These are phyloP conservation scores for Nicotiana knightiana DNA, from an alignment of 257 asterid species.

Conservation along the genomic window DNA sequence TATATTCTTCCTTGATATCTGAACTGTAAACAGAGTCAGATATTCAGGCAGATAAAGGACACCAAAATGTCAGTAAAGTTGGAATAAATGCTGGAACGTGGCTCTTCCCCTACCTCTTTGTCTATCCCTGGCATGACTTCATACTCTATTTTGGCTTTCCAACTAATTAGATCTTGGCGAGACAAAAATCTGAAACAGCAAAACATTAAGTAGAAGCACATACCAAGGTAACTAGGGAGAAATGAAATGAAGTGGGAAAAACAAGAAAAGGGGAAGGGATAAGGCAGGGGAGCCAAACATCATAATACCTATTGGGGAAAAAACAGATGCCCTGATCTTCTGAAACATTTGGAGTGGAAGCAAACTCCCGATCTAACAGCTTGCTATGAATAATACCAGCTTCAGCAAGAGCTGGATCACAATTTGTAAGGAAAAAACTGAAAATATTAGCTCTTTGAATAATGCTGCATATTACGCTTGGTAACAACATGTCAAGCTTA, in stretches of 20 bases:
- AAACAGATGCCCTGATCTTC: conserved; percentile 32
- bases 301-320: conserved; percentile 66
- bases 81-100: background rate
- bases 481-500: conserved; percentile 28
- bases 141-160: conserved; percentile 89
- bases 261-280: background rate
- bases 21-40: conserved; percentile 84
- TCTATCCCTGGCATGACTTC: conserved; percentile 37
- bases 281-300: background rate
- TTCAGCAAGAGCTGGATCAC: conserved; percentile 70
- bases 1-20: conserved; percentile 78
- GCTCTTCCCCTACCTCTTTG: conserved; percentile 54
- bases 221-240: background rate
- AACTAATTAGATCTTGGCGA: conserved; percentile 75
- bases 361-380: conserved; percentile 30
- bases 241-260: background rate
- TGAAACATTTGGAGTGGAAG: conserved; percentile 20
- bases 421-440: conserved; percentile 11
- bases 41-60: conserved; percentile 34
- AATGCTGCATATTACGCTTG: background rate
- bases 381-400: conserved; percentile 84
- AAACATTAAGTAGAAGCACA: conserved; percentile 3
- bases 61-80: conserved; percentile 8
- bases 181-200: conserved; percentile 51
- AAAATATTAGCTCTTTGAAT: conserved; percentile 5